Evolutionary conservation across 768 basidiomycete species (phyloP), one percentile per base, ranked within the genome.

Genomic region (Russula griseocarnosa): DNA sequence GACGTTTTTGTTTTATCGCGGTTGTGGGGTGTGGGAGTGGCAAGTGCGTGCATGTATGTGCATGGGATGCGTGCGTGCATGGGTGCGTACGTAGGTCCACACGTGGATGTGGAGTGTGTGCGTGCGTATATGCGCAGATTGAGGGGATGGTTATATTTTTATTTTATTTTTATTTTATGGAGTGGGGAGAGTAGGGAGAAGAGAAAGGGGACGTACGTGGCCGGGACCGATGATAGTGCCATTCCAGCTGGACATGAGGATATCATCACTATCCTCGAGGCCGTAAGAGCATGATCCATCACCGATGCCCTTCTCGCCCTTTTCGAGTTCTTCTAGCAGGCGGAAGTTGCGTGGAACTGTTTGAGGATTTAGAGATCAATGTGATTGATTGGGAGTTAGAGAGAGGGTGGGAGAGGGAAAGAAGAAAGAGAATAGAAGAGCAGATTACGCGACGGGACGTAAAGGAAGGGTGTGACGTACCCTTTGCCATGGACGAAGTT

Each of bases 231-330:
- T 93, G 79, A 99, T 95, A 24, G 97, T 99, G 56, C 97, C 96
- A 72, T 97, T 98, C 97, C 97, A 99, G 75, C 92, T 82, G 77
- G 85, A 89, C 95, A 99, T 98, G 79, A 92, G 80, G 79, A 96
- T 89, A 82, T 98, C 97, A 73, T 98, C 95, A 70, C 87, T 77
- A 76, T 98, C 93, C 77, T 93, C 92, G 64, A 99, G 79, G 46
- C 97, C 97, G 71, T 98, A 99, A 22, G 94, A 96, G 79, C 94
- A 97, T 20, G 91, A 93, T 60, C 95, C 96, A 78, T 98, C 96
- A 67, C 96, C 96, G 74, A 98, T 94, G 58, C 97, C 97, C 76
- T 99, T 99, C 82, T 99, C 97, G 72, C 97, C 97, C 77, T 98
- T 98, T 76, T 99, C 97, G 68, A 99, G 89, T 79, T 99, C 97